phyloP scores from a whole-genome alignment of 1,139 yeast species.

The Yamadazyma mexicana region DNA sequence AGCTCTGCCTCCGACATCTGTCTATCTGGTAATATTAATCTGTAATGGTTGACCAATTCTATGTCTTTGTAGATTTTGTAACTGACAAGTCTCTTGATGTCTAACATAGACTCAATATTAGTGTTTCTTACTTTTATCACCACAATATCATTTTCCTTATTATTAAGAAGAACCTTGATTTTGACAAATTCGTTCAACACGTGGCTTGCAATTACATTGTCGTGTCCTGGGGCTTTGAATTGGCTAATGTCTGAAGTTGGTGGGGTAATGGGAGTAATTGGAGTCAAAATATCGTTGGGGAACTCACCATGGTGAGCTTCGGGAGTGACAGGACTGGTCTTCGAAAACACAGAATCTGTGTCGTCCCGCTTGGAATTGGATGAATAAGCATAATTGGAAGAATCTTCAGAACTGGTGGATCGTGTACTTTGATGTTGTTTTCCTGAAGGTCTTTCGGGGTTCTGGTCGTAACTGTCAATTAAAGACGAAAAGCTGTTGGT shows the following conservation, averaged over 20 bases:
- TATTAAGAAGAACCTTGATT: slow-evolving; percentile 32
- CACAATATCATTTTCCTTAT: slow-evolving; percentile 33
- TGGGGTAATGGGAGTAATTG: slow-evolving; percentile 21
- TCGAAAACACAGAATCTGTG: slow-evolving; percentile 13
- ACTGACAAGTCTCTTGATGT: slow-evolving; percentile 32
- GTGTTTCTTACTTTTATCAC: slow-evolving; percentile 29
- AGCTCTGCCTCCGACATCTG: slow-evolving; percentile 21
- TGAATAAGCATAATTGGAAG: slow-evolving; percentile 1
- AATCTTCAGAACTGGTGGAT: background rate
- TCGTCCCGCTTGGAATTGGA: slow-evolving; percentile 1
- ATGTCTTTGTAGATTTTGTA: slow-evolving; percentile 36
- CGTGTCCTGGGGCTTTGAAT: background rate
- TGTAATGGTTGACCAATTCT: slow-evolving; percentile 31
- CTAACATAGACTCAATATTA: slow-evolving; percentile 27
- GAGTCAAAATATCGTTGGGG: slow-evolving; percentile 7
- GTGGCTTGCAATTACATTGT: background rate
- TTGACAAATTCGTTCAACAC: slow-evolving; percentile 24
- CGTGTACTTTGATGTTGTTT: background rate
- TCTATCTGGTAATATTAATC: slow-evolving; percentile 18
- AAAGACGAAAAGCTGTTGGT: slow-evolving; percentile 25
- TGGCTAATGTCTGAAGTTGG: slow-evolving; percentile 8
- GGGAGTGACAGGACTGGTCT: slow-evolving; percentile 14
- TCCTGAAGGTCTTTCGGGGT: background rate
- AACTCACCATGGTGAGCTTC: slow-evolving; percentile 1
- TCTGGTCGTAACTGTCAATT: slow-evolving; percentile 17